Conservation (phyloP, 192 early-diverging fungal species). For the Backusella tuberculispora region DNA sequence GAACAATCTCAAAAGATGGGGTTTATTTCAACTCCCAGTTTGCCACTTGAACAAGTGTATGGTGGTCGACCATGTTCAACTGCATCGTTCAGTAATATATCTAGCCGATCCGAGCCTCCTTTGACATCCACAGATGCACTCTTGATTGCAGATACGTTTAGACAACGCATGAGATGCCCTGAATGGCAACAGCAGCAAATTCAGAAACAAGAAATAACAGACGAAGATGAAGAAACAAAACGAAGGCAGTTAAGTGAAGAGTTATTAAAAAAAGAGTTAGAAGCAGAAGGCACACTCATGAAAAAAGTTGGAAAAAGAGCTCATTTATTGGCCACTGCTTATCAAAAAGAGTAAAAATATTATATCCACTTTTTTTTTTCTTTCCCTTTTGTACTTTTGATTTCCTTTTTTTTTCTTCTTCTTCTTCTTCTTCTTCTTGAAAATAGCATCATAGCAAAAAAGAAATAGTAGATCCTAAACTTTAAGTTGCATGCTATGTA, state of each 20-base stretch:
- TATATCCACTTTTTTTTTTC: neutral
- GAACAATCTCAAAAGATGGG: neutral
- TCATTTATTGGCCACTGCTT: conserved; percentile 18
- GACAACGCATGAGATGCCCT: conserved; percentile 41
- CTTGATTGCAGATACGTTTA: conserved; percentile 43
- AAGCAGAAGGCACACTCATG: conserved; percentile 38
- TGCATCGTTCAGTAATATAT: conserved; percentile 26
- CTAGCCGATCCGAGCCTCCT: conserved; percentile 34
- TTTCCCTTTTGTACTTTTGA: neutral
- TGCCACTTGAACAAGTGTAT: conserved; percentile 6
- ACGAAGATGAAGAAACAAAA: conserved; percentile 24
- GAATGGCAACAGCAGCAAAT: conserved; percentile 34
- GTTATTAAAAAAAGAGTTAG: conserved; percentile 31
- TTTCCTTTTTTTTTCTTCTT: neutral
- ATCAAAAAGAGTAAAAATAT: conserved; percentile 2
- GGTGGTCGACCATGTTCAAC: conserved; percentile 16
- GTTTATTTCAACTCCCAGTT: neutral
- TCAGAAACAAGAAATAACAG: neutral
- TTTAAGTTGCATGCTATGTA: too few relatives aligned
- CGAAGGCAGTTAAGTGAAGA: conserved; percentile 28
- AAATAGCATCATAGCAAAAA: too few relatives aligned
- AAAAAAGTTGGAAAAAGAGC: conserved; percentile 34
- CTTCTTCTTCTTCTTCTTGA: too few relatives aligned
- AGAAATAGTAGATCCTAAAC: too few relatives aligned
- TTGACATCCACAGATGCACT: conserved; percentile 40